These are phyloP conservation scores for Fusarium luffae DNA, from an alignment of 2,329 filamentous ascomycete species.

Conservation along the genomic window DNA sequence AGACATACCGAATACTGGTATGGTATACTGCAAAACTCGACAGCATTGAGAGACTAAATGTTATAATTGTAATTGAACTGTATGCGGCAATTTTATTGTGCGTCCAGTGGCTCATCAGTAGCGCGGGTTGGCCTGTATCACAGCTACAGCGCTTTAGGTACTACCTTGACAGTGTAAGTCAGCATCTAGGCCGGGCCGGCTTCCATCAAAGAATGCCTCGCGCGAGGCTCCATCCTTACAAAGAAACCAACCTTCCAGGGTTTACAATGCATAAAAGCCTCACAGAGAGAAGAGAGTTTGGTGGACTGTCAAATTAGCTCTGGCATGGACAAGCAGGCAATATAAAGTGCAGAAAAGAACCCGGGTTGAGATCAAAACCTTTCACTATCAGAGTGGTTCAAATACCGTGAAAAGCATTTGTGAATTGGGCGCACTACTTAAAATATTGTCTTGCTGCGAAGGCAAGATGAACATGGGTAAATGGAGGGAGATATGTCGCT, in stretches of 20 bases:
- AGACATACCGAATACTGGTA: neutral
- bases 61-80: neutral
- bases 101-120: neutral
- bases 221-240: neutral
- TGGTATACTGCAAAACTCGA: neutral
- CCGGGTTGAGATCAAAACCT: neutral
- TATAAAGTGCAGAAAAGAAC: neutral
- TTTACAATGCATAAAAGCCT: neutral
- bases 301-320: neutral
- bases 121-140: neutral
- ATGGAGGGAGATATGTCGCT: neutral
- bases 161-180: neutral
- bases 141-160: neutral
- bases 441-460: neutral
- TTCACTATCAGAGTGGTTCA: neutral
- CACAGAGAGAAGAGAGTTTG: neutral
- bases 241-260: neutral
- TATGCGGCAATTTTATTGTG: neutral
- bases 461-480: neutral
- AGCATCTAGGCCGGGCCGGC: neutral
- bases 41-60: neutral
- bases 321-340: neutral
- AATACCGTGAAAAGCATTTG: neutral
- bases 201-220: neutral
- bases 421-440: neutral